A percentile compares a stretch with the other conserved stretches of the same genome.
Evolutionary conservation across 2,329 filamentous ascomycete genomes (phyloP).

Genomic region (Clarireedia hainanense): DNA sequence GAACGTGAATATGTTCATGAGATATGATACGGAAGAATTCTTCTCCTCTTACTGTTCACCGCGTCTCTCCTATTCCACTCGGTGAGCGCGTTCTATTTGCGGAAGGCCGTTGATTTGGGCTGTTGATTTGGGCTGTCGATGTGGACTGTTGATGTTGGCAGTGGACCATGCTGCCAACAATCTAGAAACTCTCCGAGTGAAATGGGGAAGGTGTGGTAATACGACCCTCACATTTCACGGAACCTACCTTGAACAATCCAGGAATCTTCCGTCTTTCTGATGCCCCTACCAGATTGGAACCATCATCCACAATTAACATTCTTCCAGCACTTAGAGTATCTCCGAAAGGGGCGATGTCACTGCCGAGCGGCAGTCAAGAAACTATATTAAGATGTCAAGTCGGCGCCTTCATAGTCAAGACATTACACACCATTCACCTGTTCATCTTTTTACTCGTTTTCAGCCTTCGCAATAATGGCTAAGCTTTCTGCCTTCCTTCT

Average conservation of each 20-base stretch:
- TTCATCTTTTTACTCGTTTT: neutral
- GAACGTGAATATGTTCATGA: neutral
- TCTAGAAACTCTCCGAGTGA: no score
- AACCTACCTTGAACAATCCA: neutral
- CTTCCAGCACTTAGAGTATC: slow-evolving; percentile 4
- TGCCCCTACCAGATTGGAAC: neutral
- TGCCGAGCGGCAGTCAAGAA: neutral
- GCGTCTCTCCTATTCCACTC: no score
- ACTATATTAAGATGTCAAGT: slow-evolving; percentile 4
- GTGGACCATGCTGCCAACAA: no score
- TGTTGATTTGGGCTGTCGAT: no score
- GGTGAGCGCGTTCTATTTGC: no score
- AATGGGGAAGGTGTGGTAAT: neutral
- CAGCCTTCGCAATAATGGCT: slow-evolving; percentile 2
- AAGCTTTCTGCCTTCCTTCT: neutral
- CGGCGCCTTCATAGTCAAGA: neutral
- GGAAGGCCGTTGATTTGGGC: no score
- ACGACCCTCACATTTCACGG: neutral
- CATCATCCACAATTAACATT: neutral
- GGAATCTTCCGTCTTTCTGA: neutral
- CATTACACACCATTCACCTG: neutral
- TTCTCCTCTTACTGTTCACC: neutral
- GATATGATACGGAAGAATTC: neutral
- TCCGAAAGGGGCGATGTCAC: neutral
- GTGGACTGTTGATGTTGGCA: no score